Base-by-base conservation (phyloP, 768 basidiomycete genomes). In the Trametes cinnabarina region DNA sequence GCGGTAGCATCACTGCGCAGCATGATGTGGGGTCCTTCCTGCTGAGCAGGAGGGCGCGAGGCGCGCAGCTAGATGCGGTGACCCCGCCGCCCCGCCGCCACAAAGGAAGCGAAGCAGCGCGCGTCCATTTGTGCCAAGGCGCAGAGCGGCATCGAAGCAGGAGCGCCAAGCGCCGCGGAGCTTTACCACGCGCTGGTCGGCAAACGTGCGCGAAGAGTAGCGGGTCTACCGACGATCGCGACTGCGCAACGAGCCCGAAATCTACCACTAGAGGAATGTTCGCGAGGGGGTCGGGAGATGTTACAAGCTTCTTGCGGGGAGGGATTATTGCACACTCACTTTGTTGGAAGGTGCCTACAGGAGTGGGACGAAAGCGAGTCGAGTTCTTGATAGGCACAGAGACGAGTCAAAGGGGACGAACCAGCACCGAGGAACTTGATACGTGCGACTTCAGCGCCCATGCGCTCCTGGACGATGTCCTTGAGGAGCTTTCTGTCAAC, bases 331-430 rank as follows among this genome's bases (percentile, higher is more conserved):
- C 32, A 41, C 58, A 65, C 71, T 73, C 22, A 80, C 90, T 76
- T 93, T 93, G 71, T 93, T n/a, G 91, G 74, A 93, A 93, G 1
- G 91, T 92, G 23, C 91, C 90, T 89, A 51, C 19, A 20, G 23
- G 15, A 8, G n/a, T 15, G 14, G 47, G 22, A 58, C 51, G 20
- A 52, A 8, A n/a, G 39, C 46, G 9, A n/a, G 32, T 49, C 28
- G 20, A 25, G 58, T 49, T 39, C 34, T n/a, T 57, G 51, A 23
- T 40, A 66, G 44, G 60, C 37, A 60, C 39, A 41, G 20, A 20
- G 15, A 26, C 5, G 44, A 25, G 46, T 22, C 43, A 6, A 17
- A 9, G 42, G 43, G 47, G 53, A 74, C 86, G 63, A 67, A 84
- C 90, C 90, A 60, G 88, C 83, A 66, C 84, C 90, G 23, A 94